A percentile compares a stretch with the other conserved stretches of the same genome.
Evolutionary conservation across 1,284 basidiomycete species (phyloP).

Genomic region (Volvariella surrecta): DNA sequence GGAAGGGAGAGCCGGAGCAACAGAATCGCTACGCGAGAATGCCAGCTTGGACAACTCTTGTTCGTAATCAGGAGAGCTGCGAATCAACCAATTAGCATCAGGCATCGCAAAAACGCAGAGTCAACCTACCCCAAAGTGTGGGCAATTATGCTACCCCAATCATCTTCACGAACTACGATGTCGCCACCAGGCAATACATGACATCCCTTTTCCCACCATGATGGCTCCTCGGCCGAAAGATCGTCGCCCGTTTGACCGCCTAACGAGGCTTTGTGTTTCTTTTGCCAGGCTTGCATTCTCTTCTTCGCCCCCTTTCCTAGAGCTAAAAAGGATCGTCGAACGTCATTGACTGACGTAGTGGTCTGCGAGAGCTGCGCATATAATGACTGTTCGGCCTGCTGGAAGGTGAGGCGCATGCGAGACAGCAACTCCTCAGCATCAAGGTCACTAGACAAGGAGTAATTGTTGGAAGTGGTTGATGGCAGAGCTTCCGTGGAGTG

Average conservation of each 20-base stretch:
- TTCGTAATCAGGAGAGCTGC: constrained; percentile 54
- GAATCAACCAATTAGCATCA: constrained; percentile 2
- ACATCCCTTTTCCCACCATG: constrained; percentile 52
- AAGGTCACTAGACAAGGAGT: background rate
- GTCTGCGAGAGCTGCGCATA: constrained; percentile 44
- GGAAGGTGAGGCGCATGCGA: constrained; percentile 46
- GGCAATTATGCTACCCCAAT: constrained; percentile 70
- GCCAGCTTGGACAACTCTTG: constrained; percentile 44
- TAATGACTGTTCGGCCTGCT: constrained; percentile 46
- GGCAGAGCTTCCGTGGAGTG: too few species aligned
- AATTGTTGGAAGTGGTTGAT: too few species aligned
- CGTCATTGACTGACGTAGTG: constrained; percentile 47
- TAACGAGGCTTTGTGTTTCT: constrained; percentile 38
- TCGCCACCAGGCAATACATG: constrained; percentile 62
- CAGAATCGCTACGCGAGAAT: constrained; percentile 15
- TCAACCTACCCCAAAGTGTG: constrained; percentile 53
- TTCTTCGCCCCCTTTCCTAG: constrained; percentile 40
- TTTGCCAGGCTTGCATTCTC: constrained; percentile 52
- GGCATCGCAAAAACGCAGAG: background rate
- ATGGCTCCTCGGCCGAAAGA: constrained; percentile 36
- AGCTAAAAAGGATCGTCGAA: constrained; percentile 45
- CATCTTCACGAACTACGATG: constrained; percentile 59
- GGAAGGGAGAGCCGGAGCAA: constrained; percentile 17
- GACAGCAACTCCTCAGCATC: constrained; percentile 35
- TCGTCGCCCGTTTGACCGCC: constrained; percentile 18